Conservation (phyloP, 257 asterid genomes). For the Avicennia marina region DNA sequence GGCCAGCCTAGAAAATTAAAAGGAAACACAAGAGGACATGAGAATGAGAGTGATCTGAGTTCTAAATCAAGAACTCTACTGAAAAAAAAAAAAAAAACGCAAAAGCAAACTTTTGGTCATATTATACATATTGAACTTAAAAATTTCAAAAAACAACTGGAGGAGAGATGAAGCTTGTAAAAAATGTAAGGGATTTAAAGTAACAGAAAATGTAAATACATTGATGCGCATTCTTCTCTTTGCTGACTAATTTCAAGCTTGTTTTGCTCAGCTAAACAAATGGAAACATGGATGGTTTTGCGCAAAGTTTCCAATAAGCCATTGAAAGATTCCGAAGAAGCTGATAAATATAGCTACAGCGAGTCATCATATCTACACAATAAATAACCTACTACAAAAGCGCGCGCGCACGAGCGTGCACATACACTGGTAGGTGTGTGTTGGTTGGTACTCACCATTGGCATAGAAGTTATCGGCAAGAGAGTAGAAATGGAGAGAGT, state of each 20-base stretch:
- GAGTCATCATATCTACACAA: too few relatives aligned
- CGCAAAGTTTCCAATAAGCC: too few relatives aligned
- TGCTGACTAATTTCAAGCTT: conserved; percentile 36
- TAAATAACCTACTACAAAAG: too few relatives aligned
- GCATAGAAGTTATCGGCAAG: conserved; percentile 71
- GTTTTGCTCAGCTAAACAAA: conserved; percentile 45
- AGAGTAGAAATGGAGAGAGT: conserved; percentile 53
- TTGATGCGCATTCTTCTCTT: conserved; percentile 46
- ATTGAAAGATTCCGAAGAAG: conserved; percentile 4
- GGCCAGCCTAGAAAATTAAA: conserved; percentile 46
- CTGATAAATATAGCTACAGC: neutral
- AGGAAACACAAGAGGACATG: too few relatives aligned
- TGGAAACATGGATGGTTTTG: conserved; percentile 36
- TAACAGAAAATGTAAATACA: conserved; percentile 30
- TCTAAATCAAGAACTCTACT: conserved; percentile 14
- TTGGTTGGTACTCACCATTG: conserved; percentile 31
- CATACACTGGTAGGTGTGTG: too few relatives aligned
- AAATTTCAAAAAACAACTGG: too few relatives aligned
- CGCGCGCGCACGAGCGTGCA: too few relatives aligned
- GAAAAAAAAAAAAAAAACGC: too few relatives aligned
- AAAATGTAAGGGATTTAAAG: conserved; percentile 13
- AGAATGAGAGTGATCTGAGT: conserved; percentile 16
- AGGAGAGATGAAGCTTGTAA: neutral
- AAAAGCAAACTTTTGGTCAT: too few relatives aligned
- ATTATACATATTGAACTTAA: too few relatives aligned